These are phyloP conservation scores for Veloboletus limbatus DNA, from an alignment of 1,284 basidiomycete genomes.

Conservation along the genomic window DNA sequence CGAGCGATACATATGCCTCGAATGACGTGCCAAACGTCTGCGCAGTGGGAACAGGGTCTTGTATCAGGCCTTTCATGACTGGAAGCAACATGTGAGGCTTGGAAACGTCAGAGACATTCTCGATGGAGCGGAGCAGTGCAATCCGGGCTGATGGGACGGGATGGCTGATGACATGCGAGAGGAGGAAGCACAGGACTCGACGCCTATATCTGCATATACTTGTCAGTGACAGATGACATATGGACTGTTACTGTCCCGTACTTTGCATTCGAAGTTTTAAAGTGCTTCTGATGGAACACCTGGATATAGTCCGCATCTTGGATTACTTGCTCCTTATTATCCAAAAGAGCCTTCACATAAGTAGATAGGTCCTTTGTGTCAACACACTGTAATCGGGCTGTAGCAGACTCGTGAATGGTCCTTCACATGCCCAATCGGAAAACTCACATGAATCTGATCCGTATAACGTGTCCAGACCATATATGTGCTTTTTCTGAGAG, in stretches of 20 bases:
- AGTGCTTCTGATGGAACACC: constrained; percentile 60
- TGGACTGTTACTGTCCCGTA: constrained; percentile 34
- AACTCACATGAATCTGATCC: constrained; percentile 62
- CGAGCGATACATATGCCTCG: constrained; percentile 46
- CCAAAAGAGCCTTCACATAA: constrained; percentile 62
- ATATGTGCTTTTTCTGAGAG: constrained; percentile 54
- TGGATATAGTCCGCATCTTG: constrained; percentile 68
- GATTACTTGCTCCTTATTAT: constrained; percentile 59
- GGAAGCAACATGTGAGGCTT: constrained; percentile 68
- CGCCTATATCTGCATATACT: constrained; percentile 61
- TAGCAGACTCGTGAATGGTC: constrained; percentile 9
- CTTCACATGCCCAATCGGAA: background rate
- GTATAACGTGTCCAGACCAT: constrained; percentile 83
- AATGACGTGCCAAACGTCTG: constrained; percentile 27
- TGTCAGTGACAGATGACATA: constrained; percentile 9
- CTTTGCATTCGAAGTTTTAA: constrained; percentile 49
- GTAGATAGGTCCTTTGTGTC: constrained; percentile 67
- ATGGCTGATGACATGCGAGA: constrained; percentile 79
- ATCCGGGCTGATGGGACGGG: constrained; percentile 49
- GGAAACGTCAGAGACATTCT: constrained; percentile 57
- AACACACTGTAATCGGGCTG: constrained; percentile 75
- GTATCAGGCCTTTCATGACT: constrained; percentile 48
- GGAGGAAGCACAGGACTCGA: constrained; percentile 73
- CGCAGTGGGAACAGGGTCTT: constrained; percentile 21
- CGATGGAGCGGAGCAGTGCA: constrained; percentile 58